Conservation (phyloP, 2,329 filamentous ascomycete species). For the Ramularia endophylla region DNA sequence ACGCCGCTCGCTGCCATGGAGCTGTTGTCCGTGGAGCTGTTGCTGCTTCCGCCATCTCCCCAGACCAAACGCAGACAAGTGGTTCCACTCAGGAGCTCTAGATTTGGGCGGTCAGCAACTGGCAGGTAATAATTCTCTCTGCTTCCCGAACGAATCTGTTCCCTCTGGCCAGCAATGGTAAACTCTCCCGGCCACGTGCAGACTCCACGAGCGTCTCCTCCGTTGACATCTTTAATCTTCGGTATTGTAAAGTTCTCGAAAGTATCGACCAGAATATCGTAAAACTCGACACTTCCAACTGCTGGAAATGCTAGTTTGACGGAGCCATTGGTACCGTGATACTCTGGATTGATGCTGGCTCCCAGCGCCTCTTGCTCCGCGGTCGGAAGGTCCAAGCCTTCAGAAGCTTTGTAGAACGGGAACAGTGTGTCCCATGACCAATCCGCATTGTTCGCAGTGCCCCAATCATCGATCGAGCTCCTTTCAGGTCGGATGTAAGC, state of each 20-base stretch:
- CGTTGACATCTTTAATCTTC: constrained; percentile 40
- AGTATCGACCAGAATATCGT: constrained; percentile 32
- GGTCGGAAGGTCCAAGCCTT: constrained; percentile 4
- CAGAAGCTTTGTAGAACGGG: constrained; percentile 10
- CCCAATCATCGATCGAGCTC: constrained; percentile 12
- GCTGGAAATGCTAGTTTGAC: constrained; percentile 13
- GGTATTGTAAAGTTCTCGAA: constrained; percentile 31
- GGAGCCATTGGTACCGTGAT: constrained; percentile 12
- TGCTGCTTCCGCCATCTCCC: constrained; percentile 34
- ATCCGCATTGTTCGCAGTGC: constrained; percentile 6
- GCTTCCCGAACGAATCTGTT: constrained; percentile 33
- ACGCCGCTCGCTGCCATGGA: constrained; percentile 35
- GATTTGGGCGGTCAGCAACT: constrained; percentile 33
- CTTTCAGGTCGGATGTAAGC: constrained; percentile 13
- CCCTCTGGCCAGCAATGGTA: constrained; percentile 40
- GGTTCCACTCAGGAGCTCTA: constrained; percentile 38
- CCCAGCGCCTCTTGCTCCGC: constrained; percentile 4
- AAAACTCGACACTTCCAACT: constrained; percentile 4
- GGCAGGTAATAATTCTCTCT: constrained; percentile 29
- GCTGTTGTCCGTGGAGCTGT: constrained; percentile 30
- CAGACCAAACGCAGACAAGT: constrained; percentile 31
- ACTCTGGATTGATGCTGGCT: constrained; percentile 7
- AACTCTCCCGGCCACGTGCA: constrained; percentile 33
- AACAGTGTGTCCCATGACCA: constrained; percentile 13
- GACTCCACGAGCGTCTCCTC: constrained; percentile 40